Evolutionary conservation across 345 rosid genomes (phyloP), one percentile per base, ranked within the genome.

Genomic region (Rhizophora apiculata): DNA sequence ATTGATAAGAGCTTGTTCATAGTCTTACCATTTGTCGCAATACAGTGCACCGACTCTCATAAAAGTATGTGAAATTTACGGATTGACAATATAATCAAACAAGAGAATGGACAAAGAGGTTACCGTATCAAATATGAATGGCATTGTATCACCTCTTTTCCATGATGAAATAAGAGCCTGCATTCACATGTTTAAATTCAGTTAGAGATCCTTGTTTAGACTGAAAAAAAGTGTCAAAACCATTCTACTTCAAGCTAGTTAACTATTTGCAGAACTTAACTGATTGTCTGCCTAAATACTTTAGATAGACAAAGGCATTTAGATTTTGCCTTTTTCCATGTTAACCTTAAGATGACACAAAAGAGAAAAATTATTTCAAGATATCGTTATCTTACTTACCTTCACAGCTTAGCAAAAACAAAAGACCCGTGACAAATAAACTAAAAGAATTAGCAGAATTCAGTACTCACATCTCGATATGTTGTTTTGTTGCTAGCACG

Each of bases 111-210:
- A 79, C 13, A 46, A 43, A 46, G 56, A 54, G 70, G 60, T 71
- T 80, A 89, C 97, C 72, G 93, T 86, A 79, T 89, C 97, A 79
- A 79, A 91, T 81, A 94, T 81, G 76, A 94, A 94, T 43, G 98
- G 97, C 98, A 94, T 88, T 31, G 89, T 88, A 63, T 86, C 85
- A 57, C 98, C 96, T 13, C 77, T 83, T 74, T 64, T 87, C 98
- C 99, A 95, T 29, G 98, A 82, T 64, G 96, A 87, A 16, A 92
- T 78, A 67, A 95, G 89, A 71, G 92, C 98, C 99, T 95, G 84
- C 80, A 81, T 11, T 76, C 24, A 51, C 76, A 78, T 63, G 55
- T 26, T 29, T 64, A 43, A 29, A 59, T 46, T 29, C 53, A 21
- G 34, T 81, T 67, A 54, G 55, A 43, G 26, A 63, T 15, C 32